Evolutionary conservation across 352 stramenopile genomes (phyloP).

Genomic region (Pilasporangium apinafurcum): DNA sequence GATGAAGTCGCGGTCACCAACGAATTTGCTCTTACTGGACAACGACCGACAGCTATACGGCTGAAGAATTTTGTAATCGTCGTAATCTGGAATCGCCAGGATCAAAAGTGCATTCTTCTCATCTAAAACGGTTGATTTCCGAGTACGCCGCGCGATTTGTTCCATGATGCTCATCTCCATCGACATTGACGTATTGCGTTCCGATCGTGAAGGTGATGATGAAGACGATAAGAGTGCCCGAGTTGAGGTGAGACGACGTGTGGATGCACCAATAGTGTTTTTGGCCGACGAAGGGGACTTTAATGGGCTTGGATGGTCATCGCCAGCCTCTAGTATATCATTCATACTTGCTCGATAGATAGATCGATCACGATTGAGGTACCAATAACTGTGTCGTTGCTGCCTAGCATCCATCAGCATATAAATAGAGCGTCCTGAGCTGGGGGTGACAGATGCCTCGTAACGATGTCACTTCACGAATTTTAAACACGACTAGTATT

Average conservation of each 20-base stretch:
- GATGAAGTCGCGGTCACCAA: constrained; percentile 61
- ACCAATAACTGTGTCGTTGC: too few relatives aligned
- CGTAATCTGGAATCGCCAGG: constrained; percentile 70
- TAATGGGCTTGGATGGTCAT: not conserved
- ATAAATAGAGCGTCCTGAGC: too few relatives aligned
- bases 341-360: constrained; percentile 4
- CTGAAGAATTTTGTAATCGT: constrained; percentile 72
- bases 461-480: too few relatives aligned
- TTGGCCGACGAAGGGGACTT: constrained; percentile 1
- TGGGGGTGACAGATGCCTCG: too few relatives aligned
- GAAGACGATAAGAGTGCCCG: constrained; percentile 17
- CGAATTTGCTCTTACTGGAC: constrained; percentile 53
- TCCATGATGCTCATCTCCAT: constrained; percentile 60
- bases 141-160: constrained; percentile 56
- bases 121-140: constrained; percentile 65
- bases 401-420: too few relatives aligned
- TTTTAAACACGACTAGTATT: too few relatives aligned
- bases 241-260: constrained; percentile 11
- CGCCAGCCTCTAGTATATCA: constrained; percentile 5
- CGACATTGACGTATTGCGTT: constrained; percentile 17
- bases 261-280: not conserved
- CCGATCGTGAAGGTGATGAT: constrained; percentile 11
- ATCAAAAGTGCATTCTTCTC: constrained; percentile 64
- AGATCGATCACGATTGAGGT: too few relatives aligned
- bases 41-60: constrained; percentile 68